Percentiles rank a stretch among this genome's conserved stretches.
Evolutionary conservation across 257 asterid genomes (phyloP).

Genomic region (Leonotis leonurus): DNA sequence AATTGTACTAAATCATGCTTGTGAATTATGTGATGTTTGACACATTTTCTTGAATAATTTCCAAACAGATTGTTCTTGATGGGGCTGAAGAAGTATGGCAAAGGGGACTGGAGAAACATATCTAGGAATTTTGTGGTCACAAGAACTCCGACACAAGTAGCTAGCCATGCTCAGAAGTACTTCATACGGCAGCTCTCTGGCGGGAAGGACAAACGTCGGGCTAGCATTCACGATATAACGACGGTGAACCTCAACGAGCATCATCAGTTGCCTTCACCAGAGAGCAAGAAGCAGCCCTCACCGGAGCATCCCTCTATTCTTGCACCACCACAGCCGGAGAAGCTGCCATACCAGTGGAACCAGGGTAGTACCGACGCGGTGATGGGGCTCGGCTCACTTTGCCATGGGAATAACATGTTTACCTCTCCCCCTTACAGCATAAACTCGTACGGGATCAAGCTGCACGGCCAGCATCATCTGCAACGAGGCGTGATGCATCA

Average conservation of each 20-base stretch:
- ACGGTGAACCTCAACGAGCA: slow-evolving; percentile 56
- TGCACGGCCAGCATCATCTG: slow-evolving; percentile 35
- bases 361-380: slow-evolving; percentile 32
- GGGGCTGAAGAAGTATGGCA: slow-evolving; percentile 95
- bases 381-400: slow-evolving; percentile 36
- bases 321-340: slow-evolving; percentile 28
- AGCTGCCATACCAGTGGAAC: slow-evolving; percentile 52
- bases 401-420: slow-evolving; percentile 32
- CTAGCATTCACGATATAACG: slow-evolving; percentile 93
- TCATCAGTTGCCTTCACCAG: slow-evolving; percentile 44
- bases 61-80: slow-evolving; percentile 61
- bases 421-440: slow-evolving; percentile 28
- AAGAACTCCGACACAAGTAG: slow-evolving; percentile 95
- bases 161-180: slow-evolving; percentile 97
- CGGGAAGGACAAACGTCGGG: slow-evolving; percentile 85
- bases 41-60: neutral
- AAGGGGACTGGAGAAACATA: slow-evolving; percentile 97
- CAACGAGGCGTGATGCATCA: slow-evolving; percentile 35
- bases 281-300: slow-evolving; percentile 33
- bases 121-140: slow-evolving; percentile 79
- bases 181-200: slow-evolving; percentile 87
- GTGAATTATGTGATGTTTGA: slow-evolving; percentile 1
- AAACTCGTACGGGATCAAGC: slow-evolving; percentile 37
- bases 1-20: too few species aligned
- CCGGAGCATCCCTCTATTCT: slow-evolving; percentile 32